A percentile compares a stretch with the other conserved stretches of the same genome.
Evolutionary conservation across 257 asterid species (phyloP).

Genomic region (Scutellaria minor): DNA sequence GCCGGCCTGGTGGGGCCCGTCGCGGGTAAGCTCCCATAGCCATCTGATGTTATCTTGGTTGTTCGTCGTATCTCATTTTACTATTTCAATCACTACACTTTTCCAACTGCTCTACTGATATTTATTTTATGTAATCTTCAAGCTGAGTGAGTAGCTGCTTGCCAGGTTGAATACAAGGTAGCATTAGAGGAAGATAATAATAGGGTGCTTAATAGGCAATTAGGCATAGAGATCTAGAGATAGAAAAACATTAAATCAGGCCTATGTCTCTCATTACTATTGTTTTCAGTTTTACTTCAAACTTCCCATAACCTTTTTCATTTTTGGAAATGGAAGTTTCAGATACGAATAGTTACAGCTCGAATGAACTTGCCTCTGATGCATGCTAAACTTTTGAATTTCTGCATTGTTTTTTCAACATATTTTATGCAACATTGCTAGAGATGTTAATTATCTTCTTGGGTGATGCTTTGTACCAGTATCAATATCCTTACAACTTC

Average conservation of each 20-base stretch:
- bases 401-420: neutral
- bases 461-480: neutral
- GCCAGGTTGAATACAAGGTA: neutral
- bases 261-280: too few species aligned
- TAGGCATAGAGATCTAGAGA: too few species aligned
- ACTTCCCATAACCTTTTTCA: neutral
- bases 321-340: too few species aligned
- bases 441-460: neutral
- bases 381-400: neutral
- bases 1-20: conserved; percentile 98
- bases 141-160: neutral
- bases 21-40: conserved; percentile 56
- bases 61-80: neutral
- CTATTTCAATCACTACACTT: neutral
- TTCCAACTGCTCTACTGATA: neutral
- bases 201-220: neutral
- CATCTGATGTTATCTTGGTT: neutral
- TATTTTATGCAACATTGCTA: neutral
- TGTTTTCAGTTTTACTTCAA: neutral
- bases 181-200: neutral
- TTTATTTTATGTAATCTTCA: neutral
- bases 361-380: neutral
- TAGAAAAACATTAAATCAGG: too few species aligned
- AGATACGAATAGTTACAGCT: too few species aligned
- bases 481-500: too few species aligned